Evolutionary conservation across 1,284 basidiomycete genomes (phyloP), one percentile per base, ranked within the genome.

Genomic region (Kalmanozyma brasiliensis): DNA sequence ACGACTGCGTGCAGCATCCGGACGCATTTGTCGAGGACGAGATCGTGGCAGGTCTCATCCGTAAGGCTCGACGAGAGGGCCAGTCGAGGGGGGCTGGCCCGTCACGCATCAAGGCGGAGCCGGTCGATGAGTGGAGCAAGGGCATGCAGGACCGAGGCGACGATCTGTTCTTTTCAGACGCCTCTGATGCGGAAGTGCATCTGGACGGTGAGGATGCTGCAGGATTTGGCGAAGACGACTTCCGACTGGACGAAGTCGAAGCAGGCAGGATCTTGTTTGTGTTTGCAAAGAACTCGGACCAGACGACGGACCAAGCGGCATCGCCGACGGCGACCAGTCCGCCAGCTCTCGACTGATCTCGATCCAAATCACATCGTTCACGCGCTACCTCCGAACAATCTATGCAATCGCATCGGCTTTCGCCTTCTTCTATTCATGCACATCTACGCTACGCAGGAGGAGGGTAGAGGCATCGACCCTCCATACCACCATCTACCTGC

Each of bases 401-500:
- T 29, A 29, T 29, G 26, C 26, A 29, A 7, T 29, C 11, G 11
- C 26, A 6, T 7, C 26, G 11, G 11, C 26, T 29, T 29, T 29
- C 26, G 26, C 26, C 26, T 29, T 29, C 26, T 6, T 11, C 26
- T 17, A 22, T 23, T 20, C 8, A 14, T n/a, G 6, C 26, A 17
- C 4, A n/a, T 4, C 14, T 8, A 5, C 4, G 7, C 43, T 53
- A 64, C 22, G 35, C 34, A 22, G 60, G 60, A 19, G 66, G 66
- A 4, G 66, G 66, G 26, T 69, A 69, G 10, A 69, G 60, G 41
- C 66, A 69, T 8, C 85, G 48, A 38, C 90, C 90, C 84, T 91
- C 90, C 89, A 91, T 90, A 1, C 90, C 90, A 2, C 90, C 90
- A 56, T 88, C 87, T 2, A 91, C 86, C 87, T 90, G 88, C 35